Base-by-base conservation (phyloP, 2,329 filamentous ascomycete species). In the Magnaporthiopsis poae region DNA sequence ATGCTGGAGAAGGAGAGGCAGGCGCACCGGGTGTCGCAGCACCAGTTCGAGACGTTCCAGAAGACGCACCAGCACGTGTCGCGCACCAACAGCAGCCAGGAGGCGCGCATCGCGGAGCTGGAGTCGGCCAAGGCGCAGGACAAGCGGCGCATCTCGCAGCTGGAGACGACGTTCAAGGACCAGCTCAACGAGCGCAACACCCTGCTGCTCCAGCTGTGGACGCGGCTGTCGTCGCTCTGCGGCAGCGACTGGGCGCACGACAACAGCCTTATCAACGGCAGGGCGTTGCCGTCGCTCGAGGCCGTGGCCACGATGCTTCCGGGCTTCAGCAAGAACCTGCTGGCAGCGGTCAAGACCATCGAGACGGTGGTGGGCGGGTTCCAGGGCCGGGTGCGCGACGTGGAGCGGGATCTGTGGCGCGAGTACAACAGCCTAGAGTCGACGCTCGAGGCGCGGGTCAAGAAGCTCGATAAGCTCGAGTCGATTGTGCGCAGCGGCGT, bases 241-340 rank as follows among this genome's bases (percentile, higher is more conserved):
- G 95, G 95, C 13, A 85, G 87, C 0, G 95, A 98, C 74, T 99
- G 95, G 94, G 87, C 90, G 5, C 90, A 96, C 75, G 88, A 89
- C 72, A 93, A 98, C 76, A 90, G 89, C 67, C 86, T 96, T 31
- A 90, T 98, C 74, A 94, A 95, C 72, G 91, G 92, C 27, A 90
- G 94, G 68, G 86, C 85, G 1, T 80, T 96, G 8, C 92, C 93
- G 0, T 92, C 90, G 15, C 83, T 96, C 46, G 94, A 97, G 73
- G 88, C 92, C 18, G 90, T 99, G 68, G 87, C 88, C 0, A 93
- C 88, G 64, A 92, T 95, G 77, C 83, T 98, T 5, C 89, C 90
- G 0, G 91, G 90, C 1, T 98, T 98, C 78, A 91, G 90, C 73
- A 91, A 93, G 76, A 98, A 97, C 75, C 83, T 99, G 33, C 78